A percentile compares a stretch with the other conserved stretches of the same genome.
Evolutionary conservation across 345 rosid genomes (phyloP).

Genomic region (Euphorbia tirucalli): DNA sequence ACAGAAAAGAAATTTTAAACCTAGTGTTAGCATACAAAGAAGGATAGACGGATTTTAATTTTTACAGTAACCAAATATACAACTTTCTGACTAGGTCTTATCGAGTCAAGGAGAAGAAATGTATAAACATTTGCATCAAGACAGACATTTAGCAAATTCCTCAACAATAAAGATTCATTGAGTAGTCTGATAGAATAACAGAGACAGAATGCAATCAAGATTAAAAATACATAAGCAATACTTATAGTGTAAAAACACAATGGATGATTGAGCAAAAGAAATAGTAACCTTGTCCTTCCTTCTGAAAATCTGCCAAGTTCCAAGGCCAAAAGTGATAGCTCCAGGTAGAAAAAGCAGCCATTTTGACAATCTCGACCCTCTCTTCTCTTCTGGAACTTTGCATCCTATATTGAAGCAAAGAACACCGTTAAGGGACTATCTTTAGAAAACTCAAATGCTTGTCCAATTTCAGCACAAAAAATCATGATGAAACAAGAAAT

Average conservation of each 20-base stretch:
- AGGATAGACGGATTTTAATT: not conserved
- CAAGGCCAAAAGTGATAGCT: slow-evolving; percentile 88
- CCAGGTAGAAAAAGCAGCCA: slow-evolving; percentile 86
- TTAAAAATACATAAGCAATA: not conserved
- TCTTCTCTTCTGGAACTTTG: slow-evolving; percentile 17
- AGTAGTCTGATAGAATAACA: not conserved
- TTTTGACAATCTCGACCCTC: slow-evolving; percentile 52
- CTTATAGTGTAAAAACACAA: not conserved
- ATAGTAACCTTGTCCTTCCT: slow-evolving; percentile 78
- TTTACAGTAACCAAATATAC: not conserved
- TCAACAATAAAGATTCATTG: not conserved
- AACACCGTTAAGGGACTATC: not conserved
- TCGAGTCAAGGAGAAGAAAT: not conserved
- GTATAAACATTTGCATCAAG: not conserved
- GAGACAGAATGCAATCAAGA: not conserved
- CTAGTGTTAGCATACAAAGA: not conserved
- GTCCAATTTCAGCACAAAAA: not conserved
- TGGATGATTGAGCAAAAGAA: not conserved
- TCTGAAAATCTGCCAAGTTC: slow-evolving; percentile 95
- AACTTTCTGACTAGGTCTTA: not conserved
- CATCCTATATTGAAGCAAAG: not conserved
- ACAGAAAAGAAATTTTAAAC: not conserved
- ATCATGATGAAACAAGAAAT: slow-evolving; percentile 13
- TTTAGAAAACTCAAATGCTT: too few species aligned
- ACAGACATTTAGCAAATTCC: not conserved